Evolutionary conservation across 129 eudicot species (phyloP), one percentile per base, ranked within the genome.

Genomic region (Pulicaria dysenterica): DNA sequence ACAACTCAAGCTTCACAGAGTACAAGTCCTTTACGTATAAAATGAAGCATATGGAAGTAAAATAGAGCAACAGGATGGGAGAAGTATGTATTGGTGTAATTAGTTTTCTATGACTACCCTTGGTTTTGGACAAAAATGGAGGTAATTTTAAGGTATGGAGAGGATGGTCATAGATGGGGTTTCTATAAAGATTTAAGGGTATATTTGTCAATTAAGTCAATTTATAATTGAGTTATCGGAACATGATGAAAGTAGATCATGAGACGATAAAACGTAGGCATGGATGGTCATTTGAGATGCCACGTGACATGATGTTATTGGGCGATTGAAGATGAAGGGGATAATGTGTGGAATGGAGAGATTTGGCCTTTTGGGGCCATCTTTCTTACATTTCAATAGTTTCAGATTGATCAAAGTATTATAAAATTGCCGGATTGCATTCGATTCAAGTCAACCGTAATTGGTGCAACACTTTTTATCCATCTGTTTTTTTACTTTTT

Each of bases 311-410:
- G 11, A 50, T 48, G 69, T 34, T 51, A 67, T 71, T 85, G 87
- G 96, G 49, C 62, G 79, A 10, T 78, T 80, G 74, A 66, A 69
- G 96, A 90, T 90, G 75, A 80, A 85, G 83, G 73, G 38, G 59
- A 46, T 55, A 58, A 62, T 80, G 70, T 70, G 81, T 72, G 85
- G 82, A 72, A 77, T 62, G 55, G 76, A 81, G 58, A 54, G 81
- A 75, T 62, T 65, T 9, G 55, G 59, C 14, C 8, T n/a, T 38
- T 24, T 24, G 31, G 31, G 31, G 2, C 31, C 31, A n/a, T n/a
- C n/a, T n/a, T n/a, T n/a, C n/a, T n/a, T 24, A 24, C 2, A 1
- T 24, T 24, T 24, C 31, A 24, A 24, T 24, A 24, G 31, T 24
- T 24, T 24, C 31, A 24, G 1, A 24, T 24, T 2, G 31, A 24